These are phyloP conservation scores for Besnoitia besnoiti DNA, from an alignment of 169 alveolate genomes.

Conservation along the genomic window DNA sequence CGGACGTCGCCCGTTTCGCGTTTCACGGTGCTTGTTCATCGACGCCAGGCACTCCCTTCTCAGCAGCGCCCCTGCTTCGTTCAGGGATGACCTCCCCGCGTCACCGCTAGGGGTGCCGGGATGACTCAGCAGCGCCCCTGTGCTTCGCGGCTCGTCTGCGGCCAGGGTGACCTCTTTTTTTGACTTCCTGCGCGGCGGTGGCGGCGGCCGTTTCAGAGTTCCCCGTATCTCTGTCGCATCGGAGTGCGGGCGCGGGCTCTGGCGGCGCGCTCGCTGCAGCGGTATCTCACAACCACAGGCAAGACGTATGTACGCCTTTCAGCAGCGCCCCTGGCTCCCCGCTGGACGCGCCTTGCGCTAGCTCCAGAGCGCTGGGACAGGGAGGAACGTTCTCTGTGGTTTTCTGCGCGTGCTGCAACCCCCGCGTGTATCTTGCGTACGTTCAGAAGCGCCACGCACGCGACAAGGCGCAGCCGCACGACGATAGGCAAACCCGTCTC, in stretches of 20 bases:
- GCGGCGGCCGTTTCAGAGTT: not conserved
- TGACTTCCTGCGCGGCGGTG: too few species aligned
- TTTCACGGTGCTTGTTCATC: not conserved
- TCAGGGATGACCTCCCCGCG: constrained; percentile 11
- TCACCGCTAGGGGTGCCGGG: constrained; percentile 32
- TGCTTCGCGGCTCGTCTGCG: not conserved
- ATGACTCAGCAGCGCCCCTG: constrained; percentile 40
- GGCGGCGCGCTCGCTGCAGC: not conserved
- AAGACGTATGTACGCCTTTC: not conserved
- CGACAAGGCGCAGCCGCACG: not conserved
- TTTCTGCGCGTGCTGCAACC: not conserved
- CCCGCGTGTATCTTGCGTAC: not conserved
- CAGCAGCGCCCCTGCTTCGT: constrained; percentile 44
- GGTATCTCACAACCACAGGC: not conserved
- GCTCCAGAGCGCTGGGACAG: not conserved
- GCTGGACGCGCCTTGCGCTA: not conserved
- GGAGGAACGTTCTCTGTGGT: not conserved
- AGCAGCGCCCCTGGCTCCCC: constrained; percentile 28
- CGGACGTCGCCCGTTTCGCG: not conserved
- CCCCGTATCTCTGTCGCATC: not conserved
- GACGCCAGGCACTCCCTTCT: constrained; percentile 2
- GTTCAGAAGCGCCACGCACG: not conserved
- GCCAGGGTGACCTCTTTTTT: constrained; percentile 33
- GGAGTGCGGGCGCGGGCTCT: constrained; percentile 2
- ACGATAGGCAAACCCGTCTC: not conserved